A percentile compares a stretch with the other conserved stretches of the same genome.
These are phyloP conservation scores for Metschnikowia similis DNA, from an alignment of 805 yeast species.

Conservation along the genomic window DNA sequence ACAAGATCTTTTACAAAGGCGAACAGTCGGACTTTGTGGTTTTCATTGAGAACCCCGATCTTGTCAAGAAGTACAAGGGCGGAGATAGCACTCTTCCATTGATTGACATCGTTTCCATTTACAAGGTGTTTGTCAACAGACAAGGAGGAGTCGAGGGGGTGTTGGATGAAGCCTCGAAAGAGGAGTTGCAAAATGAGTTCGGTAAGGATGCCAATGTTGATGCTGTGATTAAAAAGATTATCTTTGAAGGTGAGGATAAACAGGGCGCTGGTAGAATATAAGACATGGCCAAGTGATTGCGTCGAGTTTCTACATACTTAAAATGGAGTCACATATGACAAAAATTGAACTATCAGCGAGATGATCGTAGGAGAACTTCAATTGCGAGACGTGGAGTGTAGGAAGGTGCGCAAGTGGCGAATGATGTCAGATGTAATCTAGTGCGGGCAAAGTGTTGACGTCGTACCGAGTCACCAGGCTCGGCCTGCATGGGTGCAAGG, in stretches of 20 bases:
- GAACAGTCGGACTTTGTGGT: conserved; percentile 57
- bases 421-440: too few species aligned
- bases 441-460: too few species aligned
- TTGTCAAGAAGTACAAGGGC: conserved; percentile 43
- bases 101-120: conserved; percentile 57
- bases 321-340: not conserved
- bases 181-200: conserved; percentile 63
- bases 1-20: conserved; percentile 66
- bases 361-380: too few species aligned
- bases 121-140: conserved; percentile 58
- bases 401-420: too few species aligned
- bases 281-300: not conserved
- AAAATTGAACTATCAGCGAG: not conserved
- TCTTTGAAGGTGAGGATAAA: conserved; percentile 57
- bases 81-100: conserved; percentile 55
- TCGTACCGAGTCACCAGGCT: too few species aligned
- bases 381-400: too few species aligned
- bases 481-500: too few species aligned
- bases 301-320: not conserved
- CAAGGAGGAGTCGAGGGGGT: conserved; percentile 71
- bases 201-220: conserved; percentile 50
- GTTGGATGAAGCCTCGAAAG: conserved; percentile 65
- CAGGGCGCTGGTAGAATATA: conserved; percentile 19
- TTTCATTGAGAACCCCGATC: conserved; percentile 54
- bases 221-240: conserved; percentile 54